Base-by-base conservation (phyloP, 495 filamentous ascomycete genomes). In the Glarea lozoyensis region DNA sequence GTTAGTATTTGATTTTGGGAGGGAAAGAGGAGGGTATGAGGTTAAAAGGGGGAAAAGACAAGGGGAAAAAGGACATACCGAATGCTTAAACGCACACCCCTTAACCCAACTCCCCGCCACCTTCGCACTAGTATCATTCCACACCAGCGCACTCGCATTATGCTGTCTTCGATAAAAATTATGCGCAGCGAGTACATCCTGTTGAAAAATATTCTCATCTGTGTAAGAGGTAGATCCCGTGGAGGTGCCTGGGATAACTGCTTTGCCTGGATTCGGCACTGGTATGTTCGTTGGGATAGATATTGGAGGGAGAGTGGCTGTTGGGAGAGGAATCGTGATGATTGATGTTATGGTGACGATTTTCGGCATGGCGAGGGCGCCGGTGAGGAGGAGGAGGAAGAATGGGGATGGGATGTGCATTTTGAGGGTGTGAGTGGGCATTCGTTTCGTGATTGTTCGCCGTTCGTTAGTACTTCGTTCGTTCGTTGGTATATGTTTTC, bases 161-260 rank as follows among this genome's bases (percentile, higher is more conserved):
- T 89, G 79, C 36, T 72, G 56, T 1, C 45, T 21, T 15, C 86
- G 80, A 63, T 82, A 88, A 37, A 63, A 57, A 57, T 92, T 90
- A 30, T 73, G 84, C 54, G 65, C 67, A 54, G 75, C 72, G 19
- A 92, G 68, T 40, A 85, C 65, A 6, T 72, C 65, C 39, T 69
- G 59, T 37, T 71, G 57, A 65, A 88, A 84, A 11, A 55, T 37
- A 3, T 33, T 18, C 35, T 60, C 46, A 47, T 65, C 56, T 0
- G 68, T 70, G 54, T 79, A 87, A 35, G 19, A 34, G 1, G 36
- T 40, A 29, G n/a, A n/a, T n/a, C n/a, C n/a, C n/a, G n/a, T n/a
- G n/a, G n/a, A n/a, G n/a, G n/a, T n/a, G n/a, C n/a, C n/a, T n/a
- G n/a, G n/a, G n/a, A n/a, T n/a, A n/a, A n/a, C n/a, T n/a, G n/a